Conservation (phyloP, 2,329 filamentous ascomycete genomes). For the Chrysoporthe cubensis region DNA sequence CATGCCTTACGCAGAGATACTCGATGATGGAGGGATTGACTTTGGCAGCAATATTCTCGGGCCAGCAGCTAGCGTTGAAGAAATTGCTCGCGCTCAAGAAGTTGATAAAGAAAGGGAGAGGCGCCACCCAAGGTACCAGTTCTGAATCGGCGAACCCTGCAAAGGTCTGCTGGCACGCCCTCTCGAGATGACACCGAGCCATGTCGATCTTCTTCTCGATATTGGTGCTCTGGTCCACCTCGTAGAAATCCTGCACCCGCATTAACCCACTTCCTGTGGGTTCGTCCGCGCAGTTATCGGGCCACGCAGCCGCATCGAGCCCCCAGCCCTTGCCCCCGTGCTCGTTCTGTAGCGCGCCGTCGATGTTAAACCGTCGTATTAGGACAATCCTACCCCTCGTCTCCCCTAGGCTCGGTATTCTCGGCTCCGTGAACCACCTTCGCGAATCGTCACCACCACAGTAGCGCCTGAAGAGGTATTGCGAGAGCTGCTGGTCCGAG, state of each 20-base stretch:
- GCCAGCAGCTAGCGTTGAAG: conserved; percentile 91
- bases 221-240: conserved; percentile 73
- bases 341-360: conserved; percentile 56
- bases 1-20: conserved; percentile 63
- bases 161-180: conserved; percentile 61
- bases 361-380: conserved; percentile 76
- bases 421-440: conserved; percentile 79
- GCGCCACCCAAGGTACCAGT: conserved; percentile 2
- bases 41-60: conserved; percentile 84
- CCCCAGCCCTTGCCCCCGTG: conserved; percentile 58
- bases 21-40: conserved; percentile 78
- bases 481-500: conserved; percentile 77
- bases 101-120: conserved; percentile 79
- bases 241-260: conserved; percentile 93
- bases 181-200: conserved; percentile 75
- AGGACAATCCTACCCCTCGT: conserved; percentile 83
- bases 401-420: conserved; percentile 77
- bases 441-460: conserved; percentile 52
- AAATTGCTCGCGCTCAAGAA: conserved; percentile 93
- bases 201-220: conserved; percentile 81
- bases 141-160: conserved; percentile 45
- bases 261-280: conserved; percentile 71
- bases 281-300: conserved; percentile 84
- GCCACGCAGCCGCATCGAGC: conserved; percentile 72
- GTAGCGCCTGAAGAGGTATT: conserved; percentile 75